phyloP scores from a whole-genome alignment of 176 grass and related monocot genomes.

The Cenchrus fungigraminus region DNA sequence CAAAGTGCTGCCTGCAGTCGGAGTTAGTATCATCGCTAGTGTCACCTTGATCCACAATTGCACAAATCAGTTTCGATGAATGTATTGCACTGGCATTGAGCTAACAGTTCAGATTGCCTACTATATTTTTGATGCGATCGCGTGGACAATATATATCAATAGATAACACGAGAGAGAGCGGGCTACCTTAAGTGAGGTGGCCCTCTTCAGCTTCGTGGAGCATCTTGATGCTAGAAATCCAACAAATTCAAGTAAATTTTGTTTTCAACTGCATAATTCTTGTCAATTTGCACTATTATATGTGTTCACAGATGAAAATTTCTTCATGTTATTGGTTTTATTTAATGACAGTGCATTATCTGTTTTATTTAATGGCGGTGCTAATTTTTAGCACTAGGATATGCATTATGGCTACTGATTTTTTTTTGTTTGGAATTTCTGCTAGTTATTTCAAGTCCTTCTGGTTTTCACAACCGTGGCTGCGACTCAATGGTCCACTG shows the following conservation, averaged over 20 bases:
- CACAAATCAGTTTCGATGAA: not conserved
- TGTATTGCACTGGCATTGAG: not conserved
- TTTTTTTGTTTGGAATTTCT: slow-evolving; percentile 16
- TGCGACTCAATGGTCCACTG: slow-evolving; percentile 39
- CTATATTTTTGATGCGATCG: too few species aligned
- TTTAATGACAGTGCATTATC: not conserved
- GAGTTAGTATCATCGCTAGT: not conserved
- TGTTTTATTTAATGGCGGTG: not conserved
- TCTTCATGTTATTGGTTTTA: not conserved
- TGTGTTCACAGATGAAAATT: not conserved
- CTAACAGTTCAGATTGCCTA: not conserved
- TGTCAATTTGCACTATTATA: not conserved
- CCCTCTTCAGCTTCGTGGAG: not conserved
- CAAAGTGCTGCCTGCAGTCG: not conserved
- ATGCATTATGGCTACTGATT: slow-evolving; percentile 23
- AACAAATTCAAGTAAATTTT: not conserved
- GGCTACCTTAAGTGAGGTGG: not conserved
- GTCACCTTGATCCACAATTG: not conserved
- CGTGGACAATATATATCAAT: not conserved
- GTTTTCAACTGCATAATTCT: not conserved
- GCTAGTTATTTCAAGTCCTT: slow-evolving; percentile 57
- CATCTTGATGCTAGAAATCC: not conserved
- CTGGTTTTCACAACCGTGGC: slow-evolving; percentile 54
- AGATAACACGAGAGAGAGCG: not conserved
- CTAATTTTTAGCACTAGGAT: not conserved